Evolutionary conservation across 2,329 filamentous ascomycete species (phyloP), one percentile per base, ranked within the genome.

Genomic region (Clonostachys byssicola): DNA sequence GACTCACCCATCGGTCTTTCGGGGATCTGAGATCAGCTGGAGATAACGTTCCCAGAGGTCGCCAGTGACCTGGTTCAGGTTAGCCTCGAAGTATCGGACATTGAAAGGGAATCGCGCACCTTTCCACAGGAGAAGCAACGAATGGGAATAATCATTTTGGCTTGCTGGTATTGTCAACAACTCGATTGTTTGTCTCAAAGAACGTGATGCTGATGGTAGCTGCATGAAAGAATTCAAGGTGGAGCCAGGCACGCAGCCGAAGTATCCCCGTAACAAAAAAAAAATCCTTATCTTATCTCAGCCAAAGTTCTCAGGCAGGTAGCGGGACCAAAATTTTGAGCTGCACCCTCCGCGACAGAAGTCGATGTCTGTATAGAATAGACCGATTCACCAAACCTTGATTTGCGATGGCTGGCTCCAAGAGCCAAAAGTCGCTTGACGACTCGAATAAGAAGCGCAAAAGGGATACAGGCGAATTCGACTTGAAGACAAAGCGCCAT

Each of bases 111-210:
- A 30, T 39, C 36, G 36, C 70, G 50, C 71, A 96, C 94, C 89
- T 99, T 99, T 70, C 94, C 94, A 70, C 94, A 99, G 49, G 94
- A 97, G 73, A 99, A 99, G 75, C 94, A 99, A 58, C 94, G 90
- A 56, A 99, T 89, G 4, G 94, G 94, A 58, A 99, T 97, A 71
- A 99, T 99, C 94, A 99, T 99, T 48, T 72, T 87, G 73, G 56
- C 52, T 12, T 10, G 16, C 16, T 33, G 17, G 23, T 44, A 30
- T 30, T 30, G 23, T 30, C 23, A 30, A 30, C 8, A 30, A 30
- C 10, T 30, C 23, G 23, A 30, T 4, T 30, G 23, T 30, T 30
- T 30, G 6, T 2, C 23, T 30, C 23, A 30, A 30, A 30, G 23
- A 30, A 30, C 30, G 43, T 34, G 17, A 23, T 42, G 36, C 20